Evolutionary conservation across 148 eudicot genomes (phyloP).

Genomic region (Rhododendron vialii): DNA sequence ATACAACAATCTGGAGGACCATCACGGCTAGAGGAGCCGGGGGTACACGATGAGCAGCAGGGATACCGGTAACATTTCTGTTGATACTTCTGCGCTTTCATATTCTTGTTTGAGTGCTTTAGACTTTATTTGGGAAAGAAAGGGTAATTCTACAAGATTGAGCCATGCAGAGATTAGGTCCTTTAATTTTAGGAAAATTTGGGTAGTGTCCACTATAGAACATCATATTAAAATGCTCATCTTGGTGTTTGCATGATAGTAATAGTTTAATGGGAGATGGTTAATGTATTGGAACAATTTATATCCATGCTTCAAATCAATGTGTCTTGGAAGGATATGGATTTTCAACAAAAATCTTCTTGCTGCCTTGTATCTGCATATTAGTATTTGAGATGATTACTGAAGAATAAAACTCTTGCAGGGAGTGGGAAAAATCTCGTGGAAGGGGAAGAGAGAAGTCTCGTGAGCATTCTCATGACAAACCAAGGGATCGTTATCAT

Average conservation of each 20-base stretch:
- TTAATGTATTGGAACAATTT: background rate
- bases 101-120: background rate
- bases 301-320: background rate
- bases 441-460: conserved; percentile 80
- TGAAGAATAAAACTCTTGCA: conserved; percentile 25
- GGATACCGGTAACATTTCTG: conserved; percentile 30
- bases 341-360: background rate
- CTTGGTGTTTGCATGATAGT: background rate
- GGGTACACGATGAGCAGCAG: conserved; percentile 62
- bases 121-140: background rate
- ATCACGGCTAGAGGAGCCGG: conserved; percentile 83
- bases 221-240: background rate
- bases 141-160: background rate
- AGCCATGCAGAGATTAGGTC: background rate
- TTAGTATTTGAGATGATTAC: background rate
- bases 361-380: background rate
- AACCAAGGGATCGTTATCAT: conserved; percentile 79
- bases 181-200: background rate
- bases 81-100: background rate
- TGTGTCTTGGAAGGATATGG: background rate
- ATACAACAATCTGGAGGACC: conserved; percentile 55
- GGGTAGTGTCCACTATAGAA: background rate
- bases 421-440: conserved; percentile 92
- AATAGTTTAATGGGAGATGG: background rate
- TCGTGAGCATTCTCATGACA: conserved; percentile 81